A percentile compares a stretch with the other conserved stretches of the same genome.
Conservation (phyloP, 2,329 filamentous ascomycete genomes). For the Trichophyton rubrum region DNA sequence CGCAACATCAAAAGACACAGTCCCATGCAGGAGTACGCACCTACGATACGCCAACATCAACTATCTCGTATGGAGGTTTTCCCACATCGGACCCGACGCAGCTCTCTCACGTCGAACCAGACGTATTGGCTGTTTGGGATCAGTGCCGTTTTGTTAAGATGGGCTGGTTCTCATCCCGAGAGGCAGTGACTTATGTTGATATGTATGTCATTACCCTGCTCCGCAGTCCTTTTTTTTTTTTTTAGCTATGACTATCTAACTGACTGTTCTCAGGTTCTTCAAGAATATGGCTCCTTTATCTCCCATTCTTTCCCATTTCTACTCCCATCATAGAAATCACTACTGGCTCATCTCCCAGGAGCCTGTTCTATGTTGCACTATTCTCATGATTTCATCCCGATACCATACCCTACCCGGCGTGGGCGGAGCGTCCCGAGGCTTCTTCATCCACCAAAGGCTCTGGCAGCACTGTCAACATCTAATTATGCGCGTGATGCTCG, state of each 20-base stretch:
- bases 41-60: slow-evolving; percentile 24
- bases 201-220: slow-evolving; percentile 22
- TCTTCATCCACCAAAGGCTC: slow-evolving; percentile 42
- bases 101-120: slow-evolving; percentile 20
- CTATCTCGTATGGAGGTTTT: slow-evolving; percentile 11
- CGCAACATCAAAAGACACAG: slow-evolving; percentile 13
- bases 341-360: slow-evolving; percentile 39
- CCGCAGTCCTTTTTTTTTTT: not conserved
- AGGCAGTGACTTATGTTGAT: slow-evolving; percentile 43
- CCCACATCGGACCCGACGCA: slow-evolving; percentile 19
- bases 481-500: slow-evolving; percentile 42
- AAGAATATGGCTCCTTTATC: slow-evolving; percentile 41
- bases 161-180: slow-evolving; percentile 44
- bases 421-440: slow-evolving; percentile 37
- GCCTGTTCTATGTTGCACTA: slow-evolving; percentile 41
- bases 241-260: slow-evolving; percentile 2
- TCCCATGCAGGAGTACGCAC: slow-evolving; percentile 17
- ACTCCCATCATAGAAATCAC: slow-evolving; percentile 39
- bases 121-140: slow-evolving; percentile 37
- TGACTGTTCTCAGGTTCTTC: slow-evolving; percentile 30
- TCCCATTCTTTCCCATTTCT: slow-evolving; percentile 40
- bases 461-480: slow-evolving; percentile 45
- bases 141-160: slow-evolving; percentile 42
- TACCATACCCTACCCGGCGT: slow-evolving; percentile 35
- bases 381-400: slow-evolving; percentile 44